Evolutionary conservation across 495 filamentous ascomycete genomes (phyloP).

Genomic region (Daldinia bambusicola): DNA sequence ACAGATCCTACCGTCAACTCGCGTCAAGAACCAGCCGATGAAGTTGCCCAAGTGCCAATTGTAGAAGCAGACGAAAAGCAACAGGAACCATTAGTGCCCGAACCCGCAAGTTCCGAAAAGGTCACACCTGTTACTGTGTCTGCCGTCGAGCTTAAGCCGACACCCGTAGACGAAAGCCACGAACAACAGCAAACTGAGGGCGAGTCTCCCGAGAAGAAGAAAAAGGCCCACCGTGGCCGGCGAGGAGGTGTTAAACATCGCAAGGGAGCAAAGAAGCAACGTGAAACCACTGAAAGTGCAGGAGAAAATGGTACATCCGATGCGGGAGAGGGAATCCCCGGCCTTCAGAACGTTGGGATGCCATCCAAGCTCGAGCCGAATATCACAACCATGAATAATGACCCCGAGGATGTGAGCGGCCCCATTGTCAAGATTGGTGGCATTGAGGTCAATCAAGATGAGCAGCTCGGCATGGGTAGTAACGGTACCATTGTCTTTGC

Average conservation of each 20-base stretch:
- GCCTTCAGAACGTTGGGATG: constrained; percentile 54
- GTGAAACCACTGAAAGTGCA: constrained; percentile 53
- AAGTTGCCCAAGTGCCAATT: constrained; percentile 7
- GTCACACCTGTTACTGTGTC: constrained; percentile 22
- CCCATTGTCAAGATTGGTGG: constrained; percentile 75
- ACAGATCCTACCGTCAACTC: constrained; percentile 14
- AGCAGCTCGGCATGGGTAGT: constrained; percentile 80
- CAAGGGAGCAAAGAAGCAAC: constrained; percentile 61
- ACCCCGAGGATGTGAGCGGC: constrained; percentile 65
- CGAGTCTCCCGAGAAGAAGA: constrained; percentile 65
- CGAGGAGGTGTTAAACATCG: constrained; percentile 82
- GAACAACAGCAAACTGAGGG: constrained; percentile 48
- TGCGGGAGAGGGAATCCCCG: constrained; percentile 45
- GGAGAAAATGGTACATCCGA: constrained; percentile 53
- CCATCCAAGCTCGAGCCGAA: constrained; percentile 67
- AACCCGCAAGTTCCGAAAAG: constrained; percentile 8
- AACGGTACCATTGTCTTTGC: constrained; percentile 88
- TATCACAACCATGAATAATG: constrained; percentile 58
- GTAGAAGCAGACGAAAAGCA: constrained; percentile 14
- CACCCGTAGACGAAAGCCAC: constrained; percentile 50
- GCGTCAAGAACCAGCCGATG: constrained; percentile 5
- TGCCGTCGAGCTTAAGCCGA: constrained; percentile 51
- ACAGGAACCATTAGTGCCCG: constrained; percentile 2
- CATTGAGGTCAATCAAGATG: constrained; percentile 76
- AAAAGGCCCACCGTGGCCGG: constrained; percentile 82